These are phyloP conservation scores for Oryza brachyantha DNA, from an alignment of 176 grass and related monocot genomes.

Conservation along the genomic window DNA sequence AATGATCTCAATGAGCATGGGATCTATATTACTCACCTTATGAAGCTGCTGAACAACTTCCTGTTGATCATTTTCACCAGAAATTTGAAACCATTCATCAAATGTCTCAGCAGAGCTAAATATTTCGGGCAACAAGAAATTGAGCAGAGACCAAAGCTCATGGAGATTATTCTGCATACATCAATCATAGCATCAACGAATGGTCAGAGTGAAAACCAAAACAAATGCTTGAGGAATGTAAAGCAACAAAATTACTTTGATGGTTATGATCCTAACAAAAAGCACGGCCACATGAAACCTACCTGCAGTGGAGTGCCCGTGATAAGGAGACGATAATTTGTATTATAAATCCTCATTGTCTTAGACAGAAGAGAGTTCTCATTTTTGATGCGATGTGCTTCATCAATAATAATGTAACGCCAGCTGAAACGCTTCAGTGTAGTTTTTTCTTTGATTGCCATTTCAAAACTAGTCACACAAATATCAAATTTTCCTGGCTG, in stretches of 20 bases:
- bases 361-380: constrained; percentile 98
- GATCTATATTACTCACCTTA: constrained; percentile 48
- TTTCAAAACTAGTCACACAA: constrained; percentile 93
- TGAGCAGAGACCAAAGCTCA: constrained; percentile 97
- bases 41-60: constrained; percentile 99
- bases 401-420: constrained; percentile 91
- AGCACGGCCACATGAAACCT: neutral
- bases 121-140: constrained; percentile 96
- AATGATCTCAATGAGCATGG: neutral
- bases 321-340: constrained; percentile 97
- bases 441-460: constrained; percentile 92
- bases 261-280: neutral
- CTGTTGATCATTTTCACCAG: constrained; percentile 94
- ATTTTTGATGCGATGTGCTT: constrained; percentile 93
- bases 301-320: constrained; percentile 97
- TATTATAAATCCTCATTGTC: constrained; percentile 96
- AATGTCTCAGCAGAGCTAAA: constrained; percentile 99
- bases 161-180: constrained; percentile 92
- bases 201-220: neutral
- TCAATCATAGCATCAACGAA: constrained; percentile 13
- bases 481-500: constrained; percentile 89
- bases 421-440: constrained; percentile 76
- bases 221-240: constrained; percentile 11
- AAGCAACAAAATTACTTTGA: neutral
- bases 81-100: constrained; percentile 99